Conservation (phyloP, 176 grass and related monocot genomes). For the Carex scoparia region DNA sequence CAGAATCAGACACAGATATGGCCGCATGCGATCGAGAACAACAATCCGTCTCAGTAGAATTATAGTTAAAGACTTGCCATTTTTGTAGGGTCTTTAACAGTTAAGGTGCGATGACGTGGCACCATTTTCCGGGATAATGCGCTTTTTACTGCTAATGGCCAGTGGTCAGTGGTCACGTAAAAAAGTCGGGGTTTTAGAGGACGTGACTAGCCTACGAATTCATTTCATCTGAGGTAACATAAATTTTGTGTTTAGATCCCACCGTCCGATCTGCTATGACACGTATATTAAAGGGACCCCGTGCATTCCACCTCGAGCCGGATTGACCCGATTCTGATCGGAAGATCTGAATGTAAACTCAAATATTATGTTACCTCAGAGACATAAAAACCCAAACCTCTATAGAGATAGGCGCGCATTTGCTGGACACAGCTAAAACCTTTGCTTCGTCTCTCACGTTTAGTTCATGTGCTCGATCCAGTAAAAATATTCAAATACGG, state of each 20-base stretch:
- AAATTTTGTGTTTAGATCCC: too few species aligned
- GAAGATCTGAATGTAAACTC: background rate
- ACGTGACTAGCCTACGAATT: background rate
- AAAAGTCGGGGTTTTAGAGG: background rate
- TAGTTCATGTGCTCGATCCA: background rate
- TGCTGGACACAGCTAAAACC: background rate
- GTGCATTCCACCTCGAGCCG: too few species aligned
- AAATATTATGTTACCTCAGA: too few species aligned
- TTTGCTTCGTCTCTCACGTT: constrained; percentile 3
- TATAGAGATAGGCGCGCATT: background rate
- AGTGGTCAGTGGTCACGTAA: background rate
- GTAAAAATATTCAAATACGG: background rate
- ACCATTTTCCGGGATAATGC: background rate
- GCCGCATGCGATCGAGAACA: background rate
- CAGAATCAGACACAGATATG: background rate
- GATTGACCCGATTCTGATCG: too few species aligned
- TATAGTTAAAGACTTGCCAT: background rate
- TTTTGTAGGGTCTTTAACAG: background rate
- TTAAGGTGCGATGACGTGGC: background rate
- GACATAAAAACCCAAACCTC: background rate
- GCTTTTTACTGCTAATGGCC: background rate
- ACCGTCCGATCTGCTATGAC: too few species aligned
- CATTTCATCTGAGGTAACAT: too few species aligned
- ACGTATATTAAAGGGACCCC: too few species aligned
- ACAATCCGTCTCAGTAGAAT: background rate